These are phyloP conservation scores for Termitomyces heimii DNA, from an alignment of 768 basidiomycete genomes.

Conservation along the genomic window DNA sequence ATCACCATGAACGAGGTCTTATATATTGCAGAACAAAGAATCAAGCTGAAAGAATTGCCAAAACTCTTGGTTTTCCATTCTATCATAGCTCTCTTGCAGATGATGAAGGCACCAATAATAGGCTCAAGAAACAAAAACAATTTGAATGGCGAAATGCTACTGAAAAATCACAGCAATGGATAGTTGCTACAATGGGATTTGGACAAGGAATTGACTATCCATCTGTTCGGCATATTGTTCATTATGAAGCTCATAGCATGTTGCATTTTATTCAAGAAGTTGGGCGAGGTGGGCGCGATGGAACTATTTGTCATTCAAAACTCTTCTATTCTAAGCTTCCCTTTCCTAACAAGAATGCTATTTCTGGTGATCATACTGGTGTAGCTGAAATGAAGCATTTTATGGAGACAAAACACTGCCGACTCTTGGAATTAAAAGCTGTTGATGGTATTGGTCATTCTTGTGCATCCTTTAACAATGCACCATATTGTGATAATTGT, in stretches of 20 bases:
- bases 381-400: neutral
- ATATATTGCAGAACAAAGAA: neutral
- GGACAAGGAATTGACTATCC: conserved; percentile 1
- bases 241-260: neutral
- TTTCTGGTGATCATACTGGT: neutral
- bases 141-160: neutral
- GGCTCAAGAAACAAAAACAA: neutral
- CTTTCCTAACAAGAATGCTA: neutral
- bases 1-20: neutral
- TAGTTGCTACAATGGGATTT: neutral
- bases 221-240: neutral
- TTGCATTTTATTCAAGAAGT: conserved; percentile 1
- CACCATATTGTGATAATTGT: neutral
- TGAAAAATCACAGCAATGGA: neutral
- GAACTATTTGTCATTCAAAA: neutral
- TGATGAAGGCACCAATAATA: neutral
- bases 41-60: neutral
- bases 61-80: neutral
- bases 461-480: neutral
- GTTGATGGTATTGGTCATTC: neutral
- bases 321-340: neutral
- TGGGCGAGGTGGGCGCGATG: neutral
- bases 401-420: neutral
- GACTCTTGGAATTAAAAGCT: neutral
- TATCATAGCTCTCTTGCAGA: neutral